Evolutionary conservation across 306 rosid species (phyloP).

Genomic region (Gleditsia sinensis): DNA sequence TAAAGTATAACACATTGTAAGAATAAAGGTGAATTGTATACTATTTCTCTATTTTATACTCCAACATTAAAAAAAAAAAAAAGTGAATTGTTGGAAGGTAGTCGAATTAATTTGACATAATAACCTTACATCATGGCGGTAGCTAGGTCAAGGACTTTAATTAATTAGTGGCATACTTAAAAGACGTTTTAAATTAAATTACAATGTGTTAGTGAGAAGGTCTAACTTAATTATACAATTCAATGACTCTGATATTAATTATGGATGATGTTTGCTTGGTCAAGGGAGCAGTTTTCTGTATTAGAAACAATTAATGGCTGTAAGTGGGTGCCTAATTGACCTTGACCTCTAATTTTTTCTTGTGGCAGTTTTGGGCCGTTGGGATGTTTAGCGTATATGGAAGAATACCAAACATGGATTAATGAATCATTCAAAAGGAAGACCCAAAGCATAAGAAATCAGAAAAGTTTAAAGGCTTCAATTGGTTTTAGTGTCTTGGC

Average conservation of each 20-base stretch:
- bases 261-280: background rate
- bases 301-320: background rate
- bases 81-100: slow-evolving; percentile 26
- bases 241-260: background rate
- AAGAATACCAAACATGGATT: slow-evolving; percentile 48
- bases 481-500: background rate
- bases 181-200: slow-evolving; percentile 25
- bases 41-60: no score
- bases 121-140: slow-evolving; percentile 31
- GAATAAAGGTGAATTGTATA: no score
- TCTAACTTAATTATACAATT: slow-evolving; percentile 31
- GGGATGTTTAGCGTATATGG: slow-evolving; percentile 29
- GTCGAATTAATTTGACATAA: slow-evolving; percentile 41
- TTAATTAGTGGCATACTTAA: slow-evolving; percentile 22
- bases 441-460: slow-evolving; percentile 24
- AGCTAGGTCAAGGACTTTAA: slow-evolving; percentile 31
- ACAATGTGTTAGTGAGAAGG: background rate
- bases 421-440: slow-evolving; percentile 8
- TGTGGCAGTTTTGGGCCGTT: slow-evolving; percentile 49
- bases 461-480: background rate
- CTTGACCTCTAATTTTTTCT: slow-evolving; percentile 6
- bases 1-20: no score
- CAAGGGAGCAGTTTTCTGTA: slow-evolving; percentile 20
- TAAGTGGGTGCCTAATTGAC: slow-evolving; percentile 40
- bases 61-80: no score